Evolutionary conservation across 768 basidiomycete species (phyloP).

Genomic region (Lactifluus subvellereus): DNA sequence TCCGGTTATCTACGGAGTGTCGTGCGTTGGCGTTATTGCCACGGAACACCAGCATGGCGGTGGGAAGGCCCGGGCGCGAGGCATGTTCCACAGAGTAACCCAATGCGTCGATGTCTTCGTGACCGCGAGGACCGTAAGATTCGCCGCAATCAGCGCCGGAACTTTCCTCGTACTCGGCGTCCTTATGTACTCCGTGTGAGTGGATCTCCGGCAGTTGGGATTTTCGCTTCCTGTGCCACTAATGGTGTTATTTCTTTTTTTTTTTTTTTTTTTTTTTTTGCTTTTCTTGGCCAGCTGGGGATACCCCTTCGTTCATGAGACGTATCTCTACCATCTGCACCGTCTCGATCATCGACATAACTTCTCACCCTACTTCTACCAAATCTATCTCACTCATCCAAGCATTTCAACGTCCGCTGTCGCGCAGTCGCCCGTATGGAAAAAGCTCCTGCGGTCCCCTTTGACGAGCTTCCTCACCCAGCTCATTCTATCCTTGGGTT

Average conservation of each 20-base stretch:
- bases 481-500: constrained; percentile 59
- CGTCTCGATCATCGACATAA: constrained; percentile 97
- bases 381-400: constrained; percentile 84
- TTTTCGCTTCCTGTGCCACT: background rate
- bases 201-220: constrained; percentile 1
- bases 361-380: constrained; percentile 96
- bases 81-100: background rate
- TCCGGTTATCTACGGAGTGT: constrained; percentile 85
- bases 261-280: constrained; percentile 7
- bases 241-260: background rate
- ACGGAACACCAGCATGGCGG: constrained; percentile 6
- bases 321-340: constrained; percentile 88
- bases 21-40: constrained; percentile 55
- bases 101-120: constrained; percentile 35
- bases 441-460: constrained; percentile 56
- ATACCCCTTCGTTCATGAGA: constrained; percentile 81
- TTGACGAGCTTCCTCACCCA: constrained; percentile 82
- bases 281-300: constrained; percentile 67
- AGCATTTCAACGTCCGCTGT: constrained; percentile 23
- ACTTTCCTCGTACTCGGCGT: constrained; percentile 61
- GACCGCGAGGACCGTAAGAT: constrained; percentile 51
- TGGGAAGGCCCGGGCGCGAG: background rate
- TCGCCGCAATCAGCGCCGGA: constrained; percentile 59
- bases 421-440: constrained; percentile 33
- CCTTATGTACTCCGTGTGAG: constrained; percentile 72